Evolutionary conservation across 2,329 filamentous ascomycete species (phyloP).

Genomic region (Metarhizium brunneum): DNA sequence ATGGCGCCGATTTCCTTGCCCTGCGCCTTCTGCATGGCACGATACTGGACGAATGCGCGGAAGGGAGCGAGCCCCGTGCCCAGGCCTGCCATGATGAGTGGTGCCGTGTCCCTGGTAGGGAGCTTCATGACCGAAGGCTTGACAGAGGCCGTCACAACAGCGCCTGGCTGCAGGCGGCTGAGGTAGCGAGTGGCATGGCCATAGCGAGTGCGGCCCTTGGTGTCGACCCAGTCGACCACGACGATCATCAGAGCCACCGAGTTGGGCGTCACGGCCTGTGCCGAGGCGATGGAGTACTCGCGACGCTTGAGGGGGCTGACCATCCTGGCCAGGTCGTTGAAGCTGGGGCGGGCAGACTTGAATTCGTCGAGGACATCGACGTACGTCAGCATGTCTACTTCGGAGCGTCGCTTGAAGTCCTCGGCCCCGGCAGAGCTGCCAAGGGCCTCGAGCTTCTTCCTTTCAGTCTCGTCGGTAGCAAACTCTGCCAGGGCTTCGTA

Average conservation of each 20-base stretch:
- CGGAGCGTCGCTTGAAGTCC: slow-evolving; percentile 86
- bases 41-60: slow-evolving; percentile 97
- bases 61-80: slow-evolving; percentile 97
- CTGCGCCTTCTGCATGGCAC: slow-evolving; percentile 94
- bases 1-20: slow-evolving; percentile 92
- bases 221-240: slow-evolving; percentile 90
- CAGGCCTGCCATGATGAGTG: slow-evolving; percentile 98
- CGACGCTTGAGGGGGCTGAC: slow-evolving; percentile 88
- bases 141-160: slow-evolving; percentile 80
- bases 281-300: slow-evolving; percentile 98
- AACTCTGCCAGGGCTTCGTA: slow-evolving; percentile 88
- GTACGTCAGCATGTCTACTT: slow-evolving; percentile 86
- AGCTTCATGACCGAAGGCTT: slow-evolving; percentile 99
- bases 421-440: slow-evolving; percentile 70
- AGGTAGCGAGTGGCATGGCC: slow-evolving; percentile 93
- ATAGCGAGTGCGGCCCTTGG: slow-evolving; percentile 76
- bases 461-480: slow-evolving; percentile 73
- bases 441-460: slow-evolving; percentile 67
- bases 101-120: slow-evolving; percentile 76
- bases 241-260: slow-evolving; percentile 95
- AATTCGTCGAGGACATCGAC: slow-evolving; percentile 88
- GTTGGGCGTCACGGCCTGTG: slow-evolving; percentile 85
- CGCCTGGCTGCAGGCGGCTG: slow-evolving; percentile 62
- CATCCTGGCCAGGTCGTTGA: slow-evolving; percentile 82
- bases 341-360: slow-evolving; percentile 74